These are phyloP conservation scores for Backusella tuberculispora DNA, from an alignment of 192 early-diverging fungal species.

Conservation along the genomic window DNA sequence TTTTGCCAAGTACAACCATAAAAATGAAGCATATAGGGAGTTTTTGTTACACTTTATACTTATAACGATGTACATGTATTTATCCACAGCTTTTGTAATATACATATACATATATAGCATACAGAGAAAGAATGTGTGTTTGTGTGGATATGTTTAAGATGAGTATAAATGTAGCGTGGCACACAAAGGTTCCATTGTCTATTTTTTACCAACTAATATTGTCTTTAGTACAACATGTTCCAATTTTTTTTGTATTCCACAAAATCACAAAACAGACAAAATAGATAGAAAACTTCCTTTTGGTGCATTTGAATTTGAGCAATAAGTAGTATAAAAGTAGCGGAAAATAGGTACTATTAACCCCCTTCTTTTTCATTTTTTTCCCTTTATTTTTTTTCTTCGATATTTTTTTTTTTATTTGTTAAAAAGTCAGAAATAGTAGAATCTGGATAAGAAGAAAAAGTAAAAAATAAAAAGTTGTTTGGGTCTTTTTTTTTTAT, in stretches of 20 bases:
- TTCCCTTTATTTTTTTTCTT: neutral
- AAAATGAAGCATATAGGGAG: too few species aligned
- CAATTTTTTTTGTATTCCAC: neutral
- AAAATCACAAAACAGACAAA: neutral
- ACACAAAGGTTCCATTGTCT: neutral
- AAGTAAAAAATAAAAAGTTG: neutral
- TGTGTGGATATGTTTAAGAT: too few species aligned
- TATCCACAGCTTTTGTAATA: too few species aligned
- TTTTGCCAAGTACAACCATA: neutral
- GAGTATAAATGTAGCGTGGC: neutral
- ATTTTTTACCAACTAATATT: conserved; percentile 9
- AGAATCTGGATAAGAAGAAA: neutral
- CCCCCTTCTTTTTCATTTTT: neutral
- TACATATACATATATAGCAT: too few species aligned
- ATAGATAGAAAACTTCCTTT: neutral
- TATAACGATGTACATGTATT: too few species aligned
- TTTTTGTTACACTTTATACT: too few species aligned
- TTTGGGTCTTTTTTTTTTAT: neutral
- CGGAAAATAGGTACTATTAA: neutral
- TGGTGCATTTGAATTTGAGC: neutral
- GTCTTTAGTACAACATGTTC: neutral
- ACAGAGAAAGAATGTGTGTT: neutral
- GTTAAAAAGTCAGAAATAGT: neutral
- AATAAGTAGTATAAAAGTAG: neutral
- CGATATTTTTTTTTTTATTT: neutral